Evolutionary conservation across 495 filamentous ascomycete genomes (phyloP).

Genomic region (Pyronema domesticum): DNA sequence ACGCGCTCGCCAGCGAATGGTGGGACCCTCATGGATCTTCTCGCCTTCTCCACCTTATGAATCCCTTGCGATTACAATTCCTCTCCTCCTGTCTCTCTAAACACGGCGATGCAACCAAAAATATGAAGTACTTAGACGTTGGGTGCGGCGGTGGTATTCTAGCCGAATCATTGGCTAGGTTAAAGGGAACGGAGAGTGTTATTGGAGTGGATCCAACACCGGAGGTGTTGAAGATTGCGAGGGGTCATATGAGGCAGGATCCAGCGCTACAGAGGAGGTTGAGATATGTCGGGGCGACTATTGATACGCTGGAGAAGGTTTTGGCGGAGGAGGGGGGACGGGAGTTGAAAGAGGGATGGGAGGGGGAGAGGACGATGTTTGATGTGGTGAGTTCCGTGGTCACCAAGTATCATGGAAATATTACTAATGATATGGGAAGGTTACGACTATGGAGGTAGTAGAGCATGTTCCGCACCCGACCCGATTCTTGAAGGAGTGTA

Average conservation of each 20-base stretch:
- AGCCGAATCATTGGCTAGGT: conserved; percentile 74
- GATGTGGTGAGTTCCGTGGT: conserved; percentile 13
- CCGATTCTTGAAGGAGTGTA: conserved; percentile 48
- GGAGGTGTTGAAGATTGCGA: conserved; percentile 62
- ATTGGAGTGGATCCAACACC: conserved; percentile 71
- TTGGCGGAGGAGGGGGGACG: conserved; percentile 1
- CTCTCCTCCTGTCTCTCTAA: conserved; percentile 44
- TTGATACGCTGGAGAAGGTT: conserved; percentile 10
- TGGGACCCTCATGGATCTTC: conserved; percentile 94
- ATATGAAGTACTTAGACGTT: conserved; percentile 65
- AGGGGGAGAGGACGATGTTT: conserved; percentile 5
- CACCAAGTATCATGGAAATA: background rate
- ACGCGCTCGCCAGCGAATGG: conserved; percentile 79
- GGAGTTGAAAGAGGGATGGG: conserved; percentile 5
- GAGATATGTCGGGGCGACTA: conserved; percentile 43
- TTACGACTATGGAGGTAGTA: conserved; percentile 83
- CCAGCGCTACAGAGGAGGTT: conserved; percentile 41
- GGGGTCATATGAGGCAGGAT: conserved; percentile 53
- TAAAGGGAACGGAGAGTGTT: conserved; percentile 45
- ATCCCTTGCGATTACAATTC: conserved; percentile 87
- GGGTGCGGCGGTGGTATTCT: conserved; percentile 96
- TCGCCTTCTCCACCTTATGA: conserved; percentile 89
- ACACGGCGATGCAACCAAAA: conserved; percentile 25
- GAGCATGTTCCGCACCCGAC: conserved; percentile 68
- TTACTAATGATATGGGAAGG: conserved; percentile 14